Conservation (phyloP, 768 basidiomycete genomes). For the Atractiella rhizophila region DNA sequence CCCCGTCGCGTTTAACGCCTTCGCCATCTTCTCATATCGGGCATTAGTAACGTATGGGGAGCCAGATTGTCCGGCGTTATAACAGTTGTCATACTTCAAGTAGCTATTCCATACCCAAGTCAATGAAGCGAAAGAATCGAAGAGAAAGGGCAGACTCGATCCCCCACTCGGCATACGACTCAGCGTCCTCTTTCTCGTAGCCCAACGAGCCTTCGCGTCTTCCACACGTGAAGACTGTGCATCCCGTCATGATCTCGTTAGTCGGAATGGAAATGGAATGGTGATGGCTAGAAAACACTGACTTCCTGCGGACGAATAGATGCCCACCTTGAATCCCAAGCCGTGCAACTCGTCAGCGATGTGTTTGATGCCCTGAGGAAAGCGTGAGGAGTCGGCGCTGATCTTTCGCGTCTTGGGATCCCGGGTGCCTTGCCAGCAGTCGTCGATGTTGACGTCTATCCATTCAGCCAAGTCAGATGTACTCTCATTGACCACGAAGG, state of each 20-base stretch:
- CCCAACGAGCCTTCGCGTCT: neutral
- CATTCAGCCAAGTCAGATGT: neutral
- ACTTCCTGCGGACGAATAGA: constrained; percentile 2
- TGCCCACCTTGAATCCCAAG: constrained; percentile 2
- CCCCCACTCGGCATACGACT: neutral
- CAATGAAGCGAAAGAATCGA: neutral
- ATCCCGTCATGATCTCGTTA: too few species aligned
- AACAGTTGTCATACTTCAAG: constrained; percentile 5
- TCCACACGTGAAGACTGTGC: too few species aligned
- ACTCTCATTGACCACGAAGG: neutral
- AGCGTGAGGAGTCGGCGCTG: neutral
- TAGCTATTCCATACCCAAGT: neutral
- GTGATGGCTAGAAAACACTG: too few species aligned
- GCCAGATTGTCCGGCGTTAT: constrained; percentile 1
- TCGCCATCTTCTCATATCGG: constrained; percentile 3
- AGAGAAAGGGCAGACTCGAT: neutral
- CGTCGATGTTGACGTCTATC: constrained; percentile 1
- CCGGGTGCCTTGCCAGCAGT: constrained; percentile 3
- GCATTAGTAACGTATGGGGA: neutral
- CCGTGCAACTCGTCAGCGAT: constrained; percentile 1
- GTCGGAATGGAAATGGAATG: too few species aligned
- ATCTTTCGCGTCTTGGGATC: neutral
- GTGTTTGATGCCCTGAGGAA: neutral
- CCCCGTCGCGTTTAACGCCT: constrained; percentile 1
- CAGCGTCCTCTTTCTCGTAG: constrained; percentile 2